Conservation (phyloP, 2,329 filamentous ascomycete species). For the Fusarium brevicatenulatum region DNA sequence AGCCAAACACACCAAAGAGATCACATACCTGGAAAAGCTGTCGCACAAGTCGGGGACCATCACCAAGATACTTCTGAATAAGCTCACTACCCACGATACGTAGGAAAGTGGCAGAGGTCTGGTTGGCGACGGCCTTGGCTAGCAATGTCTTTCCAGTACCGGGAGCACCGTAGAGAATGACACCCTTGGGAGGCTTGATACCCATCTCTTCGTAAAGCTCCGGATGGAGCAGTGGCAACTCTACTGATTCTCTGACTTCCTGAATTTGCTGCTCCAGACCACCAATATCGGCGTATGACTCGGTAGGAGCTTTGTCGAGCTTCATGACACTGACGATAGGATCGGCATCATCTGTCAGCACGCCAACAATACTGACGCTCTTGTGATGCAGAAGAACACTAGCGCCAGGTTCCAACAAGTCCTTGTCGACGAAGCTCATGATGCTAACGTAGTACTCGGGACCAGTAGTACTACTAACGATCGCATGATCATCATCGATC, state of each 20-base stretch:
- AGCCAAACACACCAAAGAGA: not conserved
- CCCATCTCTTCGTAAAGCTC: slow-evolving; percentile 99
- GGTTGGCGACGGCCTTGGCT: slow-evolving; percentile 97
- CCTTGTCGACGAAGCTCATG: slow-evolving; percentile 99
- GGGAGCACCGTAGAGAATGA: slow-evolving; percentile 96
- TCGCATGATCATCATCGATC: slow-evolving; percentile 99
- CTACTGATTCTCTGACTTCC: slow-evolving; percentile 96
- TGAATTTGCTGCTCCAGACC: slow-evolving; percentile 95
- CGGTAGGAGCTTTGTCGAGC: slow-evolving; percentile 96
- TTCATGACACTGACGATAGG: slow-evolving; percentile 99
- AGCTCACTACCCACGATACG: slow-evolving; percentile 97
- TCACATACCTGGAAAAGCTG: slow-evolving; percentile 84
- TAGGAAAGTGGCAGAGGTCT: slow-evolving; percentile 98
- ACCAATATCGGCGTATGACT: slow-evolving; percentile 98
- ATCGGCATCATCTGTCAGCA: slow-evolving; percentile 95
- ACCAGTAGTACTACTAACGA: slow-evolving; percentile 95
- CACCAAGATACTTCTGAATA: slow-evolving; percentile 98
- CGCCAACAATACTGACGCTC: slow-evolving; percentile 96
- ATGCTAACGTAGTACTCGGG: slow-evolving; percentile 99
- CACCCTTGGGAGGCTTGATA: slow-evolving; percentile 99
- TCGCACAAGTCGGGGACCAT: slow-evolving; percentile 92
- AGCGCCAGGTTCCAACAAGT: slow-evolving; percentile 93
- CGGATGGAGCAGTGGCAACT: slow-evolving; percentile 92
- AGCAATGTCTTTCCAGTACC: slow-evolving; percentile 97
- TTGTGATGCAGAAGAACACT: slow-evolving; percentile 97